Conservation (phyloP, 495 filamentous ascomycete genomes). For the Penicillium atrosanguineum region DNA sequence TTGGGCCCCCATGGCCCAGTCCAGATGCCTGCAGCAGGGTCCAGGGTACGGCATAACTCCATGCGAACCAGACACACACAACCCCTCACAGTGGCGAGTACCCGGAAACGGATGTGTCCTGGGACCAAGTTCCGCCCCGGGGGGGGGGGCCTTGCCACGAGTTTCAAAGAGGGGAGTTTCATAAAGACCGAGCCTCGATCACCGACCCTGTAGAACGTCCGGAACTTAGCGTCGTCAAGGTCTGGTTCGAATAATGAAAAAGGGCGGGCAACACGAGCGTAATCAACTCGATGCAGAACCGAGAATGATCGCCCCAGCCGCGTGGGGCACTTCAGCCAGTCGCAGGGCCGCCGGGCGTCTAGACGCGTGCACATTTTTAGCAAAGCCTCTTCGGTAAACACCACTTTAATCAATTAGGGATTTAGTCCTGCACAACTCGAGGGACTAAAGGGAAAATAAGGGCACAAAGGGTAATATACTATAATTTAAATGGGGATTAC, state of each 20-base stretch:
- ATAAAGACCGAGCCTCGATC: not conserved
- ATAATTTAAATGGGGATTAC: not conserved
- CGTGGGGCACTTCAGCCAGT: conserved; percentile 15
- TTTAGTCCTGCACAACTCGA: no score
- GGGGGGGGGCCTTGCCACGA: not conserved
- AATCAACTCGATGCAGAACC: conserved; percentile 28
- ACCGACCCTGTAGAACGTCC: no score
- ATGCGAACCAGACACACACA: conserved; percentile 1
- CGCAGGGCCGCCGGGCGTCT: conserved; percentile 4
- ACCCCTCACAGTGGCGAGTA: conserved; percentile 15
- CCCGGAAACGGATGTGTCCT: conserved; percentile 5
- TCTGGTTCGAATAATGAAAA: conserved; percentile 17
- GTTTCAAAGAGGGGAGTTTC: not conserved
- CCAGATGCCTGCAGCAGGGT: not conserved
- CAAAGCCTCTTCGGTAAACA: not conserved
- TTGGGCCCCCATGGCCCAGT: not conserved
- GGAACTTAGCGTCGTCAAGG: no score
- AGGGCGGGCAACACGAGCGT: not conserved
- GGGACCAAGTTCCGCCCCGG: not conserved
- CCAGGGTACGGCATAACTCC: not conserved
- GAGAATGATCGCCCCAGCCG: conserved; percentile 23
- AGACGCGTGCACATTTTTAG: not conserved
- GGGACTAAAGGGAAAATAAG: not conserved
- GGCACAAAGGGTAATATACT: not conserved
- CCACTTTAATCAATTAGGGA: no score